Conservation (phyloP, 306 rosid species). For the Fagus crenata region DNA sequence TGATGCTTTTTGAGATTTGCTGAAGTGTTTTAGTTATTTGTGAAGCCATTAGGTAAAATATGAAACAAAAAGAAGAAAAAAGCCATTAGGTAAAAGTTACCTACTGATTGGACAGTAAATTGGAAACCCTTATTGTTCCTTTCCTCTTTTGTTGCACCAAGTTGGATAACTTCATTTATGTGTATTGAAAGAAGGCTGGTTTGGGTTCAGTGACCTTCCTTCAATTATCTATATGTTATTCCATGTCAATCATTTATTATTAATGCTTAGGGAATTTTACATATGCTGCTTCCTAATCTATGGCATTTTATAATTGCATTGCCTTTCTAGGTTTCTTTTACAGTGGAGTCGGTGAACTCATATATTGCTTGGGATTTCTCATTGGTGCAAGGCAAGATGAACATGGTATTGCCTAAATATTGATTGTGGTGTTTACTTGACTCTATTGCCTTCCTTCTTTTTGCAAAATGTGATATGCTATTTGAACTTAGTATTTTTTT, state of each 20-base stretch:
- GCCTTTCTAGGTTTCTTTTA: conserved; percentile 58
- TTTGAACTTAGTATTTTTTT: background rate
- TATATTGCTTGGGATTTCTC: conserved; percentile 99
- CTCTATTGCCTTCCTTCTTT: conserved; percentile 8
- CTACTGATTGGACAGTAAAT: background rate
- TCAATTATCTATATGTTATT: background rate
- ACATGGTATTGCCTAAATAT: conserved; percentile 60
- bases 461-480: background rate
- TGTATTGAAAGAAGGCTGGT: background rate
- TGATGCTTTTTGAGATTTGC: background rate
- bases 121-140: background rate
- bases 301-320: conserved; percentile 13
- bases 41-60: background rate
- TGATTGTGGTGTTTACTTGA: conserved; percentile 13
- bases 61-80: background rate
- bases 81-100: background rate
- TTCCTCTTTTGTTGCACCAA: background rate
- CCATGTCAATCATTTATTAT: background rate
- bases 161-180: too few relatives aligned
- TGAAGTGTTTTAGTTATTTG: background rate
- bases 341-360: conserved; percentile 79
- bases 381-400: conserved; percentile 81
- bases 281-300: conserved; percentile 14
- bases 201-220: background rate
- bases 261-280: background rate